phyloP scores from a whole-genome alignment of 2,329 filamentous ascomycete species.

The Hypoxylon sp. region DNA sequence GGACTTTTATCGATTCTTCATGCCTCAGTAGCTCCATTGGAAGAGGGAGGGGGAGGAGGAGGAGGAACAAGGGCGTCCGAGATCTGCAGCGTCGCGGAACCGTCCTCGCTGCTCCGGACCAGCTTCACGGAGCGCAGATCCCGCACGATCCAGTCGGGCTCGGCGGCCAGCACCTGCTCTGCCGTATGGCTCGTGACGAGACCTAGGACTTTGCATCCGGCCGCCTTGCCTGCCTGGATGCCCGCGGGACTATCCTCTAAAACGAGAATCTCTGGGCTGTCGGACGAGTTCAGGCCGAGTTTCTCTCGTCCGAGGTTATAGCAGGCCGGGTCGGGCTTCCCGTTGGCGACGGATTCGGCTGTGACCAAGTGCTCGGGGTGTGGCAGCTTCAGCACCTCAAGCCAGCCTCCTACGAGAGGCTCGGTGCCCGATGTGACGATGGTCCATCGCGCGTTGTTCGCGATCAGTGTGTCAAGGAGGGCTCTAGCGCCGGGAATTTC shows the following conservation, averaged over 20 bases:
- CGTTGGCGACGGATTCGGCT: constrained; percentile 77
- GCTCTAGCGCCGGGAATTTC: constrained; percentile 85
- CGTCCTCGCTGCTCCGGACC: constrained; percentile 60
- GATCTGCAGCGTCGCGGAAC: constrained; percentile 73
- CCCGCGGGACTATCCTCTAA: constrained; percentile 91
- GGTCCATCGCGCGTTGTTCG: constrained; percentile 75
- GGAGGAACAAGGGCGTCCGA: constrained; percentile 60
- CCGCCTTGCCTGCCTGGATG: constrained; percentile 82
- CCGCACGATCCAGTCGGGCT: constrained; percentile 87
- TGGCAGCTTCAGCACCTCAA: constrained; percentile 71
- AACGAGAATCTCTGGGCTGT: constrained; percentile 69
- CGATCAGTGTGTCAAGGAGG: constrained; percentile 73
- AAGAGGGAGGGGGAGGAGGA: no score
- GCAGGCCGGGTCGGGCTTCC: constrained; percentile 81
- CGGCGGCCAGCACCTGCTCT: constrained; percentile 74
- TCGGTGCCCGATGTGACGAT: constrained; percentile 82
- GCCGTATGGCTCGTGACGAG: constrained; percentile 83
- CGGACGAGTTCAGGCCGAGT: constrained; percentile 60
- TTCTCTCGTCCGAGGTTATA: constrained; percentile 73
- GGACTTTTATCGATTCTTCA: constrained; percentile 14
- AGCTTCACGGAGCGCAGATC: constrained; percentile 80
- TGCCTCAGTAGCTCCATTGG: constrained; percentile 9
- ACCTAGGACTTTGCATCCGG: constrained; percentile 86
- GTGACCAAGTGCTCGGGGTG: constrained; percentile 73
- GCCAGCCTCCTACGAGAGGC: constrained; percentile 76